Conservation (phyloP, 257 asterid species). For the Cruciata laevipes region DNA sequence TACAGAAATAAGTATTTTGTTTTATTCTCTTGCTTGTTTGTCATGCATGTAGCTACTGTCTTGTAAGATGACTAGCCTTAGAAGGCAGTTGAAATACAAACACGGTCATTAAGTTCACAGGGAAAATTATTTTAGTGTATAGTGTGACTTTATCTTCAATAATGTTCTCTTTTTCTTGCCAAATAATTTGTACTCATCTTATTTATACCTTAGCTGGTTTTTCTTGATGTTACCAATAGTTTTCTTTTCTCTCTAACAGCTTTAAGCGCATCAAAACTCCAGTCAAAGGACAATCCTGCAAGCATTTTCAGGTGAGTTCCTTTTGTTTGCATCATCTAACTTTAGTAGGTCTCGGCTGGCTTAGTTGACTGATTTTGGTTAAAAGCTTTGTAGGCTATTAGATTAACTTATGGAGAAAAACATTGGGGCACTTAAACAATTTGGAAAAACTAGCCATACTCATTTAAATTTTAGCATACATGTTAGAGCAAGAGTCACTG, state of each 20-base stretch:
- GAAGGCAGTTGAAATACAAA: slow-evolving; percentile 2
- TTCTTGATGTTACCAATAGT: not conserved
- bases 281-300: slow-evolving; percentile 85
- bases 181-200: not conserved
- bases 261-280: slow-evolving; percentile 68
- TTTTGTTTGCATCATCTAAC: slow-evolving; percentile 1
- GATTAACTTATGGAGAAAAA: not conserved
- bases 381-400: not conserved
- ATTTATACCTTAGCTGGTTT: not conserved
- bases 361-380: not conserved
- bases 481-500: not conserved
- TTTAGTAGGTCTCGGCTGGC: not conserved
- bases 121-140: not conserved
- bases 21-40: not conserved
- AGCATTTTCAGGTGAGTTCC: slow-evolving; percentile 75
- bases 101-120: not conserved
- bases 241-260: slow-evolving; percentile 37
- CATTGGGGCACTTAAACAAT: not conserved
- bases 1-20: too few relatives aligned
- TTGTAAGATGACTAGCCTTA: not conserved
- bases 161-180: not conserved
- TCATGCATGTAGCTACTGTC: not conserved
- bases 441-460: not conserved
- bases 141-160: not conserved
- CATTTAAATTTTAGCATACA: not conserved